Evolutionary conservation across 805 yeast species (phyloP), one percentile per base, ranked within the genome.

Genomic region (Geotrichum ghanense): DNA sequence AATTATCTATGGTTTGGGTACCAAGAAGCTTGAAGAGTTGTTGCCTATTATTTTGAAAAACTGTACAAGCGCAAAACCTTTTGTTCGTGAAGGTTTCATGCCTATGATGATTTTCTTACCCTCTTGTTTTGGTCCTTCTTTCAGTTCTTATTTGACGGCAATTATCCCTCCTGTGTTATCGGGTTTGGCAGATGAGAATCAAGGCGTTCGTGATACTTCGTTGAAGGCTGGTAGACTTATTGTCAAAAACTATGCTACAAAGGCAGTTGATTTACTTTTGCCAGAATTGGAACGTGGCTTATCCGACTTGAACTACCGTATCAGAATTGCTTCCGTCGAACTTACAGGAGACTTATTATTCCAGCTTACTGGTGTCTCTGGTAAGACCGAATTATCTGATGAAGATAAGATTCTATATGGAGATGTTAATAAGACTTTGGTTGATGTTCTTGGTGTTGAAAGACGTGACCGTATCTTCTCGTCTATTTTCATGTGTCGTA

Each of bases 201-300:
- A 89, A 58, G 82, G 78, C 22, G 82, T 92, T 44, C 79, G 95
- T 56, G 96, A 87, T 51, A 82, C 84, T 31, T 83, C 97, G 0
- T 71, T 92, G 69, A 81, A 89, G 65, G 87, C 97, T 9, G 98
- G 97, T 58, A 78, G 96, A 58, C 71, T 92, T 51, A 76, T 92
- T 58, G 97, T 92, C 35, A 79, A 80, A 62, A 88, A 87, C 63
- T 92, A 87, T 62, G 95, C 98, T 7, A 76, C 80, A 24, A 83
- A 83, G 65, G 96, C 98, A 9, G 87, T 92, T 50, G 98, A 90
- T 61, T 70, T 92, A 57, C 73, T 92, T 56, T 73, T 92, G 48
- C 99, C 99, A 22, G 98, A 92, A 64, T 74, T 92, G 49, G 97
- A 92, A 65, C 72, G 70, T 46, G 99, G 99, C 39, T 70, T 92